Percentiles rank a stretch among this genome's conserved stretches.
Evolutionary conservation across 768 basidiomycete species (phyloP).

Genomic region (Auriscalpium orientale): DNA sequence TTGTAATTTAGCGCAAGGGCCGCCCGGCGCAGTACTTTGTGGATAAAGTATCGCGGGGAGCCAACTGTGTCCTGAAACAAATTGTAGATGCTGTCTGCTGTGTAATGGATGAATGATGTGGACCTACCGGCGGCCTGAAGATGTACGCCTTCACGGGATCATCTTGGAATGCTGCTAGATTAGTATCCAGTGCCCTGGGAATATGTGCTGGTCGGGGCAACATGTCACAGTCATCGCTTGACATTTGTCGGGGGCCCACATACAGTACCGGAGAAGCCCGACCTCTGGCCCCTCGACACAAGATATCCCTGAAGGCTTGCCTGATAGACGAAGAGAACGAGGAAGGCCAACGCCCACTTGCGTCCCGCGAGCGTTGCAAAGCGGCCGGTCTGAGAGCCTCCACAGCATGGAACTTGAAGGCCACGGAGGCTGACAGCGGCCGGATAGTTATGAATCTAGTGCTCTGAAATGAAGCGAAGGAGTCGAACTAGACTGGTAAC

Average conservation of each 20-base stretch:
- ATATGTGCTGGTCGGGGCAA: not conserved
- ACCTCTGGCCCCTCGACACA: slow-evolving; percentile 15
- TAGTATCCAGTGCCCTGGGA: not conserved
- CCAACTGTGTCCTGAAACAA: not conserved
- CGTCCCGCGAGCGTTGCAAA: no score
- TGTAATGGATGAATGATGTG: not conserved
- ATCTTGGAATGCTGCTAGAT: not conserved
- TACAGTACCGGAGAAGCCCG: slow-evolving; percentile 26
- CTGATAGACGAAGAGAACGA: no score
- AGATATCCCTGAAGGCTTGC: no score
- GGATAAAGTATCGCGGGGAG: not conserved
- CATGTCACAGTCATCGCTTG: not conserved
- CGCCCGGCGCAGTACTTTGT: not conserved
- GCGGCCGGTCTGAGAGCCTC: no score
- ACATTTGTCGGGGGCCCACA: not conserved
- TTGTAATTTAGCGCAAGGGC: not conserved
- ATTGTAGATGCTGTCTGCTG: not conserved
- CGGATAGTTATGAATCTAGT: no score
- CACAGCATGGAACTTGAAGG: not conserved
- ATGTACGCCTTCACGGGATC: not conserved
- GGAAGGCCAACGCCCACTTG: no score
- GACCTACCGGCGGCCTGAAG: not conserved
- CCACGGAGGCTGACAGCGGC: not conserved
- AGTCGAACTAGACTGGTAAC: no score
- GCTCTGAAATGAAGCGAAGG: no score